A percentile compares a stretch with the other conserved stretches of the same genome.
Conservation (phyloP, 352 stramenopile species). For the Phytopythium delawarense region DNA sequence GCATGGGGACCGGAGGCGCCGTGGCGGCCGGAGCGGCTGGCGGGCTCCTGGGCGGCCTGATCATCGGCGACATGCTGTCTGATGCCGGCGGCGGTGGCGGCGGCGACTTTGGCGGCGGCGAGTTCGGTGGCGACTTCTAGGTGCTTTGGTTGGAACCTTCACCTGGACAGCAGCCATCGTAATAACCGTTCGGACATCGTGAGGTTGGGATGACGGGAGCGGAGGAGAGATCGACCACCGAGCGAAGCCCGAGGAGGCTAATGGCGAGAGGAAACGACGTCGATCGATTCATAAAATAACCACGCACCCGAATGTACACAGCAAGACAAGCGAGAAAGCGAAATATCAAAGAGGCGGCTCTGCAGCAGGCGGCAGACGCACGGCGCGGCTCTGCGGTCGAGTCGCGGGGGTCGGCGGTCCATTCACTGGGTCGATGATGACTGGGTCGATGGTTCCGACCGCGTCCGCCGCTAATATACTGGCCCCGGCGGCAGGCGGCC, state of each 20-base stretch:
- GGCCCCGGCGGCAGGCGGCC: not conserved
- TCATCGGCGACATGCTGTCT: constrained; percentile 32
- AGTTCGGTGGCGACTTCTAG: not conserved
- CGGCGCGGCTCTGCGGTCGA: constrained; percentile 1
- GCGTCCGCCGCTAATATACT: not conserved
- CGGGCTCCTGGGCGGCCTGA: constrained; percentile 30
- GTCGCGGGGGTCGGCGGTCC: not conserved
- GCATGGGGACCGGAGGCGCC: constrained; percentile 31
- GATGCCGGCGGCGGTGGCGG: constrained; percentile 26
- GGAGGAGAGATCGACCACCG: too few relatives aligned
- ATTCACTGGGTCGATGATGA: not conserved
- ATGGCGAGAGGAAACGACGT: not conserved
- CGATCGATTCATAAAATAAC: constrained; percentile 10
- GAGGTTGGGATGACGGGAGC: too few relatives aligned
- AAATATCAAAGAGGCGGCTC: not conserved
- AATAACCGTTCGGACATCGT: too few relatives aligned
- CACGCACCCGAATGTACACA: constrained; percentile 5
- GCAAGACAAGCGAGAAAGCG: not conserved
- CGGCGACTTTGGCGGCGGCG: constrained; percentile 6
- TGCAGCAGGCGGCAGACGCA: not conserved
- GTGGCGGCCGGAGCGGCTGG: constrained; percentile 35
- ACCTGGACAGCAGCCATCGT: too few relatives aligned
- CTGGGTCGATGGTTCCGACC: not conserved
- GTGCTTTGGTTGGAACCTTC: too few relatives aligned
- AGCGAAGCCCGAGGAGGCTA: too few relatives aligned